Conservation (phyloP, 208 protist genomes). For the Leishmania tarentolae region DNA sequence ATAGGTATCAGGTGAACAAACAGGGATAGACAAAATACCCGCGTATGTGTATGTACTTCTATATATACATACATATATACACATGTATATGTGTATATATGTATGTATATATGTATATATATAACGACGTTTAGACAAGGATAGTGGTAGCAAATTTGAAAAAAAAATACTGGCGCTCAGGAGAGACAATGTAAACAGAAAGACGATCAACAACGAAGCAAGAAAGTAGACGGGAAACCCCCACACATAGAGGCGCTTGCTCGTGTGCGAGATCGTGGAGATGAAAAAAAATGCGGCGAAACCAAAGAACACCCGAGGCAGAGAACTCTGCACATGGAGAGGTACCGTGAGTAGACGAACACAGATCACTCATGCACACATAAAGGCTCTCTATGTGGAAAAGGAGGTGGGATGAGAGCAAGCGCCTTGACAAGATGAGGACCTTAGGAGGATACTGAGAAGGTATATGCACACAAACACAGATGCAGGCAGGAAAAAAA, state of each 20-base stretch:
- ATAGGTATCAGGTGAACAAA: not conserved
- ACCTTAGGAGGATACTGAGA: not conserved
- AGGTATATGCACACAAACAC: not conserved
- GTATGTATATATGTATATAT: not conserved
- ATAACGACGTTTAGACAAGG: not conserved
- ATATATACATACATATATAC: not conserved
- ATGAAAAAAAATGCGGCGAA: too few species aligned
- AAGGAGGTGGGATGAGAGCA: not conserved
- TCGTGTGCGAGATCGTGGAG: too few species aligned
- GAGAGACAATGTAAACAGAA: not conserved
- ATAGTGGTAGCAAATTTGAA: too few species aligned
- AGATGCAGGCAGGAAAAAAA: not conserved
- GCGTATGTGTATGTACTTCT: too few species aligned
- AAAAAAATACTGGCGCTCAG: too few species aligned
- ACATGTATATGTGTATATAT: not conserved
- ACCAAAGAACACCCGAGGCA: not conserved
- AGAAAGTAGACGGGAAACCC: not conserved
- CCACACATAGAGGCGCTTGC: not conserved
- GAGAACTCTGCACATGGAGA: not conserved
- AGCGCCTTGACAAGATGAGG: not conserved
- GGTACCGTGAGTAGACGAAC: not conserved
- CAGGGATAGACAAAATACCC: not conserved
- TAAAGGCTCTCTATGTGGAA: not conserved
- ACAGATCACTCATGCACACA: not conserved
- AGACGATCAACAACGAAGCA: not conserved